Evolutionary conservation across 768 basidiomycete genomes (phyloP).

Genomic region (Tulasnella sp.): DNA sequence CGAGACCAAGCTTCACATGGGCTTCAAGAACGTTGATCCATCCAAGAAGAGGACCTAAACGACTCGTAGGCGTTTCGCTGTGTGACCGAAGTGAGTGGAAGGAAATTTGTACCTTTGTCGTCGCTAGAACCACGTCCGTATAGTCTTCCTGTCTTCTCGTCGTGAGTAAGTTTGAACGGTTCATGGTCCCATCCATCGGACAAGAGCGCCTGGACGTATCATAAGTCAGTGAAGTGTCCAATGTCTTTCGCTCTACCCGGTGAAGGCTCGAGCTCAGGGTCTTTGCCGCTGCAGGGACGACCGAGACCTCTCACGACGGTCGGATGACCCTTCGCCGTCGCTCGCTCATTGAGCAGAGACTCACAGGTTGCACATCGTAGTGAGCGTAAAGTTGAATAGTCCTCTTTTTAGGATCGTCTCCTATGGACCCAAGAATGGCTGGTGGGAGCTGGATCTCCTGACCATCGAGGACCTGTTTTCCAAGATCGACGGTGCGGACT

Average conservation of each 20-base stretch:
- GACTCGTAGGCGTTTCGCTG: background rate
- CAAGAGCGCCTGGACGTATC: slow-evolving; percentile 25
- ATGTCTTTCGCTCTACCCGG: background rate
- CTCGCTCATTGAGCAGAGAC: slow-evolving; percentile 18
- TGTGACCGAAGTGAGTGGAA: background rate
- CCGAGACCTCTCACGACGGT: background rate
- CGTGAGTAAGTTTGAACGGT: slow-evolving; percentile 61
- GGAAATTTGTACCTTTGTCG: slow-evolving; percentile 51
- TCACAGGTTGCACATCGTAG: slow-evolving; percentile 87
- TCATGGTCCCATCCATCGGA: slow-evolving; percentile 82
- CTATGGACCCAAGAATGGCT: slow-evolving; percentile 69
- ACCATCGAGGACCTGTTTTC: slow-evolving; percentile 61
- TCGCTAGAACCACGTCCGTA: slow-evolving; percentile 83
- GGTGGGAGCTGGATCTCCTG: slow-evolving; percentile 67
- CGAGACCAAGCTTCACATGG: slow-evolving; percentile 48
- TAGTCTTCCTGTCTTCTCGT: slow-evolving; percentile 44
- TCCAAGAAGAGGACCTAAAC: slow-evolving; percentile 54
- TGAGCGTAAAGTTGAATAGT: slow-evolving; percentile 91
- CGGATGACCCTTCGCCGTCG: background rate
- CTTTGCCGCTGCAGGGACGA: background rate
- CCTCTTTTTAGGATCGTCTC: slow-evolving; percentile 80
- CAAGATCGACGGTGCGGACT: slow-evolving; percentile 64
- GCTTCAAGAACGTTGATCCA: slow-evolving; percentile 89
- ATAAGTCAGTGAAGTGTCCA: background rate
- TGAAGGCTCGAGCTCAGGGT: background rate